Conservation (phyloP, 192 early-diverging fungal species). For the Haplosporangium gracile region DNA sequence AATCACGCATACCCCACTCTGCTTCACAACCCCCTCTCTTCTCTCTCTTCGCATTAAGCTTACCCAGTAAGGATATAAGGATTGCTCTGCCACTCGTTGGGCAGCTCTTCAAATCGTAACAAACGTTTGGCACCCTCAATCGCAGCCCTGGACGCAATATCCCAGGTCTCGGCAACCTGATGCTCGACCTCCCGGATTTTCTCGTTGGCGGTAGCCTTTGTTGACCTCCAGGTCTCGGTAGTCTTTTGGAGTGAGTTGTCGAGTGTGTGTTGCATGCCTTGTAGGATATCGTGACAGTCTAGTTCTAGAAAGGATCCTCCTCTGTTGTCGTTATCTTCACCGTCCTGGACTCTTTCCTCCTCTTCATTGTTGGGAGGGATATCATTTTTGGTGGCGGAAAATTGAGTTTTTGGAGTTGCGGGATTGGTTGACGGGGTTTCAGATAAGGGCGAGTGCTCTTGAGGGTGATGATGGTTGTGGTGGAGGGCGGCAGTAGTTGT, state of each 20-base stretch:
- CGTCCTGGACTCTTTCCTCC: neutral
- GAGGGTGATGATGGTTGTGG: neutral
- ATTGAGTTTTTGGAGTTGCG: neutral
- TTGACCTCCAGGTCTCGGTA: constrained; percentile 53
- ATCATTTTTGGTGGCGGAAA: neutral
- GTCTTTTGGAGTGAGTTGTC: constrained; percentile 20
- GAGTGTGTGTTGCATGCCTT: constrained; percentile 22
- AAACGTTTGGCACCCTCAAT: constrained; percentile 64
- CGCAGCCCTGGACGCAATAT: constrained; percentile 60
- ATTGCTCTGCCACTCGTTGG: constrained; percentile 69
- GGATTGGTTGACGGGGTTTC: neutral
- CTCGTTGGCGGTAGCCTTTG: constrained; percentile 58
- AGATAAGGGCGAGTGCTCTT: neutral
- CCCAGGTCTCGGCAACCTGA: constrained; percentile 63
- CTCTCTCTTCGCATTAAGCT: neutral
- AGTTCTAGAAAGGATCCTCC: constrained; percentile 36
- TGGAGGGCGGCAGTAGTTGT: neutral
- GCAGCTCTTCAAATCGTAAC: constrained; percentile 66
- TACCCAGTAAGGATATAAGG: constrained; percentile 55
- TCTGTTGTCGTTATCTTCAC: neutral
- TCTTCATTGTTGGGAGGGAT: neutral
- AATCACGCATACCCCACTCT: neutral
- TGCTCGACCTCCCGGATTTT: constrained; percentile 61
- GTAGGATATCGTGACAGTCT: constrained; percentile 21
- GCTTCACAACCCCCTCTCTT: neutral